These are phyloP conservation scores for Lentithecium fluviatile DNA, from an alignment of 495 filamentous ascomycete species.

Conservation along the genomic window DNA sequence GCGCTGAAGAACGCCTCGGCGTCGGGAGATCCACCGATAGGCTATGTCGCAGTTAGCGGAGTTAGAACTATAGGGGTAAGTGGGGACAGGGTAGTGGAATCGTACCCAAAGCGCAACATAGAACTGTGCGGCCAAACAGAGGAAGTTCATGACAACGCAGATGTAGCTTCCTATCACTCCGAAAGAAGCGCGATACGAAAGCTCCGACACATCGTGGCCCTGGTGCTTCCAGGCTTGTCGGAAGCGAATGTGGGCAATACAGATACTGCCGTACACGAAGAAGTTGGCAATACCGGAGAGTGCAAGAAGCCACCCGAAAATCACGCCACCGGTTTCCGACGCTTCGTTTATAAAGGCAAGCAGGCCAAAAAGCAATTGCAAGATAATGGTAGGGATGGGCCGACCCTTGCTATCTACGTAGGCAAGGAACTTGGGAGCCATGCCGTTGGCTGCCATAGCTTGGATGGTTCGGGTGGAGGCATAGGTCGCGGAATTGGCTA, in stretches of 20 bases:
- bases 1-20: constrained; percentile 36
- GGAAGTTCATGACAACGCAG: constrained; percentile 25
- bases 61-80: neutral
- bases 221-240: constrained; percentile 47
- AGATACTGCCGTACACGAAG: constrained; percentile 59
- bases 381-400: constrained; percentile 52
- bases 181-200: constrained; percentile 26
- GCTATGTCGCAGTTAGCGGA: constrained; percentile 10
- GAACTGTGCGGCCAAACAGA: constrained; percentile 30
- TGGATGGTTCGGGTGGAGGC: constrained; percentile 42
- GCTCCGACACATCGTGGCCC: constrained; percentile 27
- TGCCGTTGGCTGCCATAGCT: constrained; percentile 39
- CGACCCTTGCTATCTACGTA: constrained; percentile 61
- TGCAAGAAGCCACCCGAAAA: constrained; percentile 63
- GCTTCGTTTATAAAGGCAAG: constrained; percentile 57
- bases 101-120: constrained; percentile 34
- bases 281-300: constrained; percentile 56
- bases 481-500: constrained; percentile 43
- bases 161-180: constrained; percentile 27
- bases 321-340: constrained; percentile 42
- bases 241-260: constrained; percentile 58
- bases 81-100: too few relatives aligned
- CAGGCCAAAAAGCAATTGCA: constrained; percentile 51
- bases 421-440: constrained; percentile 56
- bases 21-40: constrained; percentile 29